A percentile compares a stretch with the other conserved stretches of the same genome.
These are phyloP conservation scores for Termitomyces sp. DNA, from an alignment of 768 basidiomycete species.

Conservation along the genomic window DNA sequence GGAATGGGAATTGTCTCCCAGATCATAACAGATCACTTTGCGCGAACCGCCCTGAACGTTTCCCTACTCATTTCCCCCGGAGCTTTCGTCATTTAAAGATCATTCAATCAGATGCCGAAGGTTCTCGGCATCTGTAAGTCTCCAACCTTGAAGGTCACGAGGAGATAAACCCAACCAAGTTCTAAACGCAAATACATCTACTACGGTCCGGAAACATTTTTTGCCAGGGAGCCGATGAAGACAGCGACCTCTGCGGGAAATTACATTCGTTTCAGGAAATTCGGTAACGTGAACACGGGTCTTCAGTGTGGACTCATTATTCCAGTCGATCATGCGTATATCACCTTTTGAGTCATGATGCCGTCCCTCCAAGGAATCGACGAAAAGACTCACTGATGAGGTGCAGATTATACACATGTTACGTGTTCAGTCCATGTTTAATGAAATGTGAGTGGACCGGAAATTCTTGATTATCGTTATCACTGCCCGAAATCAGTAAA, in stretches of 20 bases:
- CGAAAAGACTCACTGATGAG: not conserved
- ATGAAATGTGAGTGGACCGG: no score
- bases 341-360: not conserved
- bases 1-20: constrained; percentile 14
- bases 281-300: constrained; percentile 4
- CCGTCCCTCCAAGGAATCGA: not conserved
- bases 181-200: constrained; percentile 5
- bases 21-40: constrained; percentile 20
- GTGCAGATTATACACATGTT: not conserved
- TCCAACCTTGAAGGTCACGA: constrained; percentile 17
- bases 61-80: constrained; percentile 13
- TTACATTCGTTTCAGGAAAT: constrained; percentile 19
- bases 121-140: constrained; percentile 12
- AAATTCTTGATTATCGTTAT: not conserved
- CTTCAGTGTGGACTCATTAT: constrained; percentile 4
- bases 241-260: constrained; percentile 30
- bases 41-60: constrained; percentile 22
- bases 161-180: constrained; percentile 10
- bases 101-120: constrained; percentile 14
- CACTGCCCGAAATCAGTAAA: not conserved
- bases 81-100: constrained; percentile 18
- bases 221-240: constrained; percentile 15
- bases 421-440: not conserved
- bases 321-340: not conserved
- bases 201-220: constrained; percentile 16